Evolutionary conservation across 2,329 filamentous ascomycete species (phyloP), one percentile per base, ranked within the genome.

Genomic region (Aspergillus pseudonomiae): DNA sequence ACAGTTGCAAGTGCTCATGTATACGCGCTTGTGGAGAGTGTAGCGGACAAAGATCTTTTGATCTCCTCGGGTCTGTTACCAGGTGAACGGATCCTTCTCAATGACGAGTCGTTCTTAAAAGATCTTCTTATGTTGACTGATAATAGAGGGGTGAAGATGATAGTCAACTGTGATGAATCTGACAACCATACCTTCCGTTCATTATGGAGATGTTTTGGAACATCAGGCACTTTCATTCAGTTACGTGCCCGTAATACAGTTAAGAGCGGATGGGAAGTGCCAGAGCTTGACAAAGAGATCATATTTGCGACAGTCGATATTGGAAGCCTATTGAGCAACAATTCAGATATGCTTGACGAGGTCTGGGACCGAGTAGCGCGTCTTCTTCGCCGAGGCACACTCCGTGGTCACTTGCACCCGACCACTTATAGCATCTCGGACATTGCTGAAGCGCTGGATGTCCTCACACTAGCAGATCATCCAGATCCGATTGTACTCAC

Each of bases 171-270:
- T 36, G 32, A 21, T 34, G 11, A 52, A 24, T 30, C n/a, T n/a
- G 21, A 39, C 32, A 36, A 19, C 26, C 14, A 32, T 24, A 30
- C 26, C 6, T 24, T 61, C 34, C 2, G 46, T 24, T 24, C 32
- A 36, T 61, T 26, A 46, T 46, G 43, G 43, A 24, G 4, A 26
- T 46, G n/a, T 46, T 24, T 46, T 21, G 43, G 43, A 46, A 12
- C 43, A 21, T 46, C 45, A 19, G 76, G 77, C 1, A 69, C 64
- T 26, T 72, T 78, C 34, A 63, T 79, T 16, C 73, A 77, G 28
- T 62, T 79, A 54, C 67, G 28, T 5, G 4, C 14, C 3, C 9
- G n/a, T 26, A 26, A 14, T 2, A 6, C 43, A 12, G 9, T 14
- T 7, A 46, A 46, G 21, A 21, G 21, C 11, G 9, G 21, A 12